Base-by-base conservation (phyloP, 208 protist species). In the Balamuthia mandrillaris region DNA sequence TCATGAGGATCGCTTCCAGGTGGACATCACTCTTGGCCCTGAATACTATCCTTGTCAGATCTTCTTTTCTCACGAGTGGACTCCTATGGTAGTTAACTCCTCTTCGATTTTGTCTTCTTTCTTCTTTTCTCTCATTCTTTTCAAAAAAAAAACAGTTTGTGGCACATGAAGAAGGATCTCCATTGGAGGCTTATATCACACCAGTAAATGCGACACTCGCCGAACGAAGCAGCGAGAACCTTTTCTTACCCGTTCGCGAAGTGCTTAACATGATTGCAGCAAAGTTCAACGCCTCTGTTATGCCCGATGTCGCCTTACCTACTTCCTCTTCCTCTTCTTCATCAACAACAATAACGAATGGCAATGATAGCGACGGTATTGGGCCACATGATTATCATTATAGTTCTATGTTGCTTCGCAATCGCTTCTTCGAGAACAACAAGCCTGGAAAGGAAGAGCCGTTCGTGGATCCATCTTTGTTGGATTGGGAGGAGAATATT, bases 401-500 rank as follows among this genome's bases (percentile, higher is more conserved):
- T 54, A 54, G 12, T 18, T 54, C 14, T 54, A 12, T 54, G 47
- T 54, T n/a, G n/a, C n/a, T n/a, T n/a, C n/a, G n/a, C 21, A 39
- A 5, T 77, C 68, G 14, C n/a, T n/a, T n/a, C n/a, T n/a, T 14
- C 3, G 70, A 29, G 29, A 79, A 56, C 31, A 41, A 21, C 12
- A 29, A 18, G 0, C 70, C 70, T 16, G 39, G 66, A 37, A 66
- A 66, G 39, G 75, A n/a, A n/a, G n/a, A n/a, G n/a, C n/a, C n/a
- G n/a, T n/a, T n/a, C n/a, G n/a, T n/a, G n/a, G n/a, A 82, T 18
- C 75, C 75, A 18, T 68, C 75, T n/a, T 41, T 82, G 12, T 27
- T 66, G 35, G 75, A 82, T 33, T 82, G 75, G 75, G 54, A 82
- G n/a, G 75, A 82, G 33, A 21, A 52, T 7, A 82, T 82, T 41